phyloP scores from a whole-genome alignment of 2,329 filamentous ascomycete species.

The Monosporascus sp. region DNA sequence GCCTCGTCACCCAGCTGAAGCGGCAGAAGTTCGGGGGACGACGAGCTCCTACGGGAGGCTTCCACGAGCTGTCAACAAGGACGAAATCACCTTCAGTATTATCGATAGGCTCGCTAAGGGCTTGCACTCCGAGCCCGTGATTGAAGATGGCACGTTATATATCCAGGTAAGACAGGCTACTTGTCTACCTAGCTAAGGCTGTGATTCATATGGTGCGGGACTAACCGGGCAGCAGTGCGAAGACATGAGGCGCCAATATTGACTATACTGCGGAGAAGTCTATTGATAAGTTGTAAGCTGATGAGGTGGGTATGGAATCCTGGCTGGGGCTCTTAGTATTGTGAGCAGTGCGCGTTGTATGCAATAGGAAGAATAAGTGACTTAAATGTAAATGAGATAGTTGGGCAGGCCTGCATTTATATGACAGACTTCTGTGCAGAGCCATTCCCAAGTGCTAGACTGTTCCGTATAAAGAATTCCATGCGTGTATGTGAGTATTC shows the following conservation, averaged over 20 bases:
- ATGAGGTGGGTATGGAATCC: too few relatives aligned
- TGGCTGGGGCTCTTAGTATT: too few relatives aligned
- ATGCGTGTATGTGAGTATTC: too few relatives aligned
- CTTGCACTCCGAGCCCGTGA: constrained; percentile 39
- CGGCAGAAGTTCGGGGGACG: constrained; percentile 40
- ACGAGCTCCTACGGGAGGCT: constrained; percentile 44
- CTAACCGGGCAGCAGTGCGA: constrained; percentile 11
- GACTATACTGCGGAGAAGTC: constrained; percentile 14
- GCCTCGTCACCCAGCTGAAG: constrained; percentile 35
- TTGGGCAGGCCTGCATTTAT: too few relatives aligned
- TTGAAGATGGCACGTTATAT: constrained; percentile 45
- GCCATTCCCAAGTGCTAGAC: too few relatives aligned
- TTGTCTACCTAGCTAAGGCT: neutral
- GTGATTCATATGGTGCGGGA: neutral
- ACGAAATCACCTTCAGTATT: constrained; percentile 39
- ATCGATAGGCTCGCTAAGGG: constrained; percentile 38
- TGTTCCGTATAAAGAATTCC: too few relatives aligned
- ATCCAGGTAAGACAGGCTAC: constrained; percentile 35
- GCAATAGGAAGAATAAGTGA: neutral
- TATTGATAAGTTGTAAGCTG: constrained; percentile 21
- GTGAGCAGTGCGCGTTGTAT: neutral
- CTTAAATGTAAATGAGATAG: too few relatives aligned
- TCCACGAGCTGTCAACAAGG: constrained; percentile 41
- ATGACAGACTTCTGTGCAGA: too few relatives aligned
- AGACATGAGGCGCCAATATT: constrained; percentile 17